Percentiles rank a stretch among this genome's conserved stretches.
These are phyloP conservation scores for Flaveria ramosissima DNA, from an alignment of 129 eudicot species.

Conservation along the genomic window DNA sequence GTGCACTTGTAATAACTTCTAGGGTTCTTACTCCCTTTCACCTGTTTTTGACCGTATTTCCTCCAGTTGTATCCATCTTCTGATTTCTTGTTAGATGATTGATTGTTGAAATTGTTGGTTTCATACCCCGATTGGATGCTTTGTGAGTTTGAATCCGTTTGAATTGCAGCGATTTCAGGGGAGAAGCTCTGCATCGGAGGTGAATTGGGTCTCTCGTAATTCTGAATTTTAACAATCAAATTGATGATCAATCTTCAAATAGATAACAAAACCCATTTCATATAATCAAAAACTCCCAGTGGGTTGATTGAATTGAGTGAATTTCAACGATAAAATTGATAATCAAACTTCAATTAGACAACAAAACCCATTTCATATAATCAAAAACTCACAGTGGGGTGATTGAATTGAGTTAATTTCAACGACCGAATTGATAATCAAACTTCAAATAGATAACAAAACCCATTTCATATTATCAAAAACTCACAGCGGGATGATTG, in stretches of 20 bases:
- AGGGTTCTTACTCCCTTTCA: slow-evolving; percentile 89
- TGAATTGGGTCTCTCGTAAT: slow-evolving; percentile 30
- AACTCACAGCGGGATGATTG: slow-evolving; percentile 24
- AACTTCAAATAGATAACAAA: no score
- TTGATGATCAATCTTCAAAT: not conserved
- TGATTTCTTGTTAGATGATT: slow-evolving; percentile 42
- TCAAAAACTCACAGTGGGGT: slow-evolving; percentile 24
- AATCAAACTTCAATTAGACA: no score
- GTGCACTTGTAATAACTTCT: slow-evolving; percentile 90
- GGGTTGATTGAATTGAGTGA: slow-evolving; percentile 25
- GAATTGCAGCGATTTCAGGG: slow-evolving; percentile 54
- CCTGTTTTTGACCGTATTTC: slow-evolving; percentile 88
- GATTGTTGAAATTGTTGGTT: slow-evolving; percentile 27
- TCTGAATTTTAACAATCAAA: slow-evolving; percentile 35
- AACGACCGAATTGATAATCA: not conserved
- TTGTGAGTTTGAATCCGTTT: slow-evolving; percentile 43
- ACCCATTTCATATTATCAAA: not conserved
- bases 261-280: no score
- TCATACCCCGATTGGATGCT: slow-evolving; percentile 39
- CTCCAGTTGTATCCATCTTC: slow-evolving; percentile 92
- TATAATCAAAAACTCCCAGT: slow-evolving; percentile 22
- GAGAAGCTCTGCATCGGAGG: slow-evolving; percentile 47
- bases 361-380: not conserved
- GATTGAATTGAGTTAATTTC: slow-evolving; percentile 21
- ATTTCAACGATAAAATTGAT: not conserved